Conservation (phyloP, 495 filamentous ascomycete species). For the Neurospora sp. region DNA sequence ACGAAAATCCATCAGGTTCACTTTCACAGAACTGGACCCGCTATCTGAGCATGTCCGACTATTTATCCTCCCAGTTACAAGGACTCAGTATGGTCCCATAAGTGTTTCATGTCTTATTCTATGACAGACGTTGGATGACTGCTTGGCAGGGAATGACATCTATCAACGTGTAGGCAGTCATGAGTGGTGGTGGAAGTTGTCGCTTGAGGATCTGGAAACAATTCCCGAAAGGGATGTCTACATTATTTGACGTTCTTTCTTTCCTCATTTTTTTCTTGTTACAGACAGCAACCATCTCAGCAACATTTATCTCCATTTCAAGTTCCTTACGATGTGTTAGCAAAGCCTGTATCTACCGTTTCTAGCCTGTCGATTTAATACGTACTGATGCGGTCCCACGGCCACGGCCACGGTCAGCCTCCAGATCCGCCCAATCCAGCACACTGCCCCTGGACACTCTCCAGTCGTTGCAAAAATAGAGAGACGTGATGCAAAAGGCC, state of each 20-base stretch:
- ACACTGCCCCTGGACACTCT: neutral
- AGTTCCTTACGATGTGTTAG: neutral
- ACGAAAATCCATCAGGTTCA: neutral
- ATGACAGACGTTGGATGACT: neutral
- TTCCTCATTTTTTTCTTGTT: neutral
- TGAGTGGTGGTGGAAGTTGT: neutral
- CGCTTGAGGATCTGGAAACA: too few species aligned
- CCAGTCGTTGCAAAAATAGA: neutral
- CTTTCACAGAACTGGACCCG: too few species aligned
- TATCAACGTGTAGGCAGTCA: neutral
- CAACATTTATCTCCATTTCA: neutral
- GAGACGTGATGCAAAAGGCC: neutral
- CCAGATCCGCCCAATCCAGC: neutral
- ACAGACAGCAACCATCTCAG: neutral
- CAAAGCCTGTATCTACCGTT: neutral
- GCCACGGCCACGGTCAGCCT: neutral
- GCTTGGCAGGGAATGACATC: neutral
- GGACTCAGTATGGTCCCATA: too few species aligned
- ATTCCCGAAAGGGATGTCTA: neutral
- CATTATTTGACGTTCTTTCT: neutral
- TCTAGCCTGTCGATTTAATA: accelerated
- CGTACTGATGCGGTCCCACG: neutral
- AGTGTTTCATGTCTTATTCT: neutral
- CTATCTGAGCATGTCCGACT: neutral
- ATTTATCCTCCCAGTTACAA: neutral